Evolutionary conservation across 352 stramenopile species (phyloP).

Genomic region (Pythium aristosporum): DNA sequence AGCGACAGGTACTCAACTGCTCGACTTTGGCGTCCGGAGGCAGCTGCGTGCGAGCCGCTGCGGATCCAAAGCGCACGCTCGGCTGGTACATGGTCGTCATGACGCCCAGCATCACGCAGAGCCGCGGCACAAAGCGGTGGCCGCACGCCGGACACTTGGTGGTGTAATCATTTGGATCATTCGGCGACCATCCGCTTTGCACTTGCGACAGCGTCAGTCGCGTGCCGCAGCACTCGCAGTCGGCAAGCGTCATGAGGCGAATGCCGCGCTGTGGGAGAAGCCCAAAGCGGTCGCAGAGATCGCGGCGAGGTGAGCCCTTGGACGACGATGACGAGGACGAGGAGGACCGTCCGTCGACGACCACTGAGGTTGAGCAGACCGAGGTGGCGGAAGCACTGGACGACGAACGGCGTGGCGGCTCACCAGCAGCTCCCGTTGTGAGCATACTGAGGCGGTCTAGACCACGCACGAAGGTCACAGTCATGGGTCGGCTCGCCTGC

Average conservation of each 20-base stretch:
- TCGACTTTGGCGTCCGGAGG: slow-evolving; percentile 25
- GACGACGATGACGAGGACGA: neutral
- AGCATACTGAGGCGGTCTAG: slow-evolving; percentile 29
- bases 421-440: neutral
- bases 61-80: neutral
- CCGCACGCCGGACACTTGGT: slow-evolving; percentile 33
- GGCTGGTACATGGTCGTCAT: slow-evolving; percentile 31
- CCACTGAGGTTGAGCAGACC: slow-evolving; percentile 13
- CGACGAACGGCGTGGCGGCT: slow-evolving; percentile 1
- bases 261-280: slow-evolving; percentile 37
- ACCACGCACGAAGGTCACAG: slow-evolving; percentile 44
- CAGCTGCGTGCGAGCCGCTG: slow-evolving; percentile 1
- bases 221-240: slow-evolving; percentile 37
- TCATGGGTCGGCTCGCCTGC: slow-evolving; percentile 44
- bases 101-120: slow-evolving; percentile 40
- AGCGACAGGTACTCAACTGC: slow-evolving; percentile 47
- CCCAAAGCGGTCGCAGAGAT: slow-evolving; percentile 52
- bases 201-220: slow-evolving; percentile 37
- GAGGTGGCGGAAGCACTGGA: slow-evolving; percentile 12
- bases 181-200: slow-evolving; percentile 31
- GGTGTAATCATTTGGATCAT: slow-evolving; percentile 44
- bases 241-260: slow-evolving; percentile 37
- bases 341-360: slow-evolving; percentile 11
- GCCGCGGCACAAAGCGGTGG: slow-evolving; percentile 34
- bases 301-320: slow-evolving; percentile 25